Evolutionary conservation across 177 flowering plant species (phyloP).

Genomic region (Vitis hybrid): DNA sequence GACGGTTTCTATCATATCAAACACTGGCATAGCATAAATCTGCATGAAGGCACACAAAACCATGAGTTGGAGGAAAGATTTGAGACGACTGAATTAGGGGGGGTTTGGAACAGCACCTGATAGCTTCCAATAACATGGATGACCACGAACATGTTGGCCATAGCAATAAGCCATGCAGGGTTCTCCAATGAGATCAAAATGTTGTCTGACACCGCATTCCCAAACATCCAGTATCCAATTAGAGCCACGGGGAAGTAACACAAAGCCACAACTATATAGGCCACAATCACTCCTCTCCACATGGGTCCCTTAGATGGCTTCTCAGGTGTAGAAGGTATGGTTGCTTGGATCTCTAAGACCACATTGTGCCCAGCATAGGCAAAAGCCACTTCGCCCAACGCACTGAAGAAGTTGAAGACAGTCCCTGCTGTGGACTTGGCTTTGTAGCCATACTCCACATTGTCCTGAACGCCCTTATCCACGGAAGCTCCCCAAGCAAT

Average conservation of each 20-base stretch:
- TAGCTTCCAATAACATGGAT: slow-evolving; percentile 58
- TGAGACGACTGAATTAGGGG: not conserved
- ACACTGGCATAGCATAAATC: slow-evolving; percentile 71
- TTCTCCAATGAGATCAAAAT: slow-evolving; percentile 45
- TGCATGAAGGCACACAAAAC: slow-evolving; percentile 11
- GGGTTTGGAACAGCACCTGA: slow-evolving; percentile 30
- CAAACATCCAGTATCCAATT: slow-evolving; percentile 42
- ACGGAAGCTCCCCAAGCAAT: slow-evolving; percentile 53
- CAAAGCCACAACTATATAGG: slow-evolving; percentile 53
- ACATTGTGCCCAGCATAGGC: slow-evolving; percentile 67
- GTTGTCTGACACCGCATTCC: slow-evolving; percentile 43
- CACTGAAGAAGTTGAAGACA: slow-evolving; percentile 48
- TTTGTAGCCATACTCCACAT: slow-evolving; percentile 37
- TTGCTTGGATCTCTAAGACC: slow-evolving; percentile 55
- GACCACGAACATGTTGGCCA: slow-evolving; percentile 61
- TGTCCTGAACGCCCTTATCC: slow-evolving; percentile 38
- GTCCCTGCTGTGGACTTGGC: slow-evolving; percentile 29
- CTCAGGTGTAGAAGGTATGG: slow-evolving; percentile 54
- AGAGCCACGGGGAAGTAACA: slow-evolving; percentile 59
- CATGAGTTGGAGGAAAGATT: too few species aligned
- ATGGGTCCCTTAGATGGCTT: slow-evolving; percentile 67
- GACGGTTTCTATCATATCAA: slow-evolving; percentile 64
- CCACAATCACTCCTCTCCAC: slow-evolving; percentile 62
- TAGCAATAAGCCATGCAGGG: slow-evolving; percentile 49
- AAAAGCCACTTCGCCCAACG: slow-evolving; percentile 56